These are phyloP conservation scores for Cystobasidium ongulense DNA, from an alignment of 768 basidiomycete species.

Conservation along the genomic window DNA sequence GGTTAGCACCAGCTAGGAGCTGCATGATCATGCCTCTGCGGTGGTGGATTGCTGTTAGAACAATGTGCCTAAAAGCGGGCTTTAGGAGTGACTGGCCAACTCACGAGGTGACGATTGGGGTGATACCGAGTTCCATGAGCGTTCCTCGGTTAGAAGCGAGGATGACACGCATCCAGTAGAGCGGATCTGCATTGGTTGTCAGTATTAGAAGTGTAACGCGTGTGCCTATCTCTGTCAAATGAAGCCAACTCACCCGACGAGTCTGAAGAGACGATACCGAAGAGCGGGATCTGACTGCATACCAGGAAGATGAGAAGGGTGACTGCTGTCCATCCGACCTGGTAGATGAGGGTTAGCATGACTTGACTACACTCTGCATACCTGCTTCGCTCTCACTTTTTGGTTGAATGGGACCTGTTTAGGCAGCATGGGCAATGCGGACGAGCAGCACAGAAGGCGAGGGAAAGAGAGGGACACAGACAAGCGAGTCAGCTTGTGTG, in stretches of 20 bases:
- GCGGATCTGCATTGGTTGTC: too few relatives aligned
- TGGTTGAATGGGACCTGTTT: slow-evolving; percentile 90
- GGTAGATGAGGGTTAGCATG: background rate
- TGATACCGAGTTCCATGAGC: slow-evolving; percentile 98
- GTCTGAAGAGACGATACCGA: slow-evolving; percentile 99
- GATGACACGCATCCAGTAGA: slow-evolving; percentile 99
- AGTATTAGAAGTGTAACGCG: too few relatives aligned
- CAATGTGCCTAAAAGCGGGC: background rate
- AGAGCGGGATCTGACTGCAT: slow-evolving; percentile 88
- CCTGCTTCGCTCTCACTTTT: slow-evolving; percentile 54
- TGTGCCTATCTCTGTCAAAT: background rate
- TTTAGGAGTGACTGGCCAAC: background rate
- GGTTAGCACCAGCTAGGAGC: slow-evolving; percentile 89
- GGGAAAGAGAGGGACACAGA: background rate
- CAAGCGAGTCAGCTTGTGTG: too few relatives aligned
- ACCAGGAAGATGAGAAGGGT: slow-evolving; percentile 99
- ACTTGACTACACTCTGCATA: background rate
- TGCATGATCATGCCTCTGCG: slow-evolving; percentile 94
- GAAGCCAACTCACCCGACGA: slow-evolving; percentile 53
- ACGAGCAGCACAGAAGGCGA: background rate
- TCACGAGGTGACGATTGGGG: slow-evolving; percentile 80
- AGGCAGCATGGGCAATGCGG: background rate
- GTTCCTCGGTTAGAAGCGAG: slow-evolving; percentile 96
- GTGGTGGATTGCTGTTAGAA: background rate
- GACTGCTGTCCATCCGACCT: slow-evolving; percentile 84